A percentile compares a stretch with the other conserved stretches of the same genome.
phyloP scores from a whole-genome alignment of 1,284 basidiomycete genomes.

The Inonotus obliquus region DNA sequence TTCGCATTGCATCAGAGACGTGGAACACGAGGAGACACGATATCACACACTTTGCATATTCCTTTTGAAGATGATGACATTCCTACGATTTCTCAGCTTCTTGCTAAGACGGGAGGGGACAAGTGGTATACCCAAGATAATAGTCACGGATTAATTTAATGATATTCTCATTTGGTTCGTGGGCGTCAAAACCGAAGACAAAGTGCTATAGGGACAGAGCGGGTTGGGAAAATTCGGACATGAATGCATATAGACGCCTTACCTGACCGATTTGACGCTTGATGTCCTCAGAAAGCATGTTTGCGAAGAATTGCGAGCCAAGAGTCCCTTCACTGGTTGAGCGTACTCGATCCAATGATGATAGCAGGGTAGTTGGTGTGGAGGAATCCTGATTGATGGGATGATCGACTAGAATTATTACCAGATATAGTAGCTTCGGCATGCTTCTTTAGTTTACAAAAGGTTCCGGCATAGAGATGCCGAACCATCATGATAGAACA shows the following conservation, averaged over 20 bases:
- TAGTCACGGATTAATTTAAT: slow-evolving; percentile 55
- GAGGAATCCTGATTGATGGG: too few relatives aligned
- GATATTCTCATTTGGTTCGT: slow-evolving; percentile 47
- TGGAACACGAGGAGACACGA: background rate
- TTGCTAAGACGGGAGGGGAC: background rate
- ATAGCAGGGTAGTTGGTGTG: too few relatives aligned
- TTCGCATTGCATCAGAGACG: background rate
- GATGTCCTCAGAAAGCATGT: slow-evolving; percentile 27
- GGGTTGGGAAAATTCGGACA: background rate
- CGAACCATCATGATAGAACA: too few relatives aligned
- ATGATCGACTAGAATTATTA: too few relatives aligned
- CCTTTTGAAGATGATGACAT: slow-evolving; percentile 64
- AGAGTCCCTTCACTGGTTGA: background rate
- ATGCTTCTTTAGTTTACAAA: too few relatives aligned
- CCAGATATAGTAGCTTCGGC: too few relatives aligned
- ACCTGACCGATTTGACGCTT: slow-evolving; percentile 55
- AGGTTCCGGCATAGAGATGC: too few relatives aligned
- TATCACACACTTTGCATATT: slow-evolving; percentile 48
- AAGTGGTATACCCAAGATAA: slow-evolving; percentile 44
- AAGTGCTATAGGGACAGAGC: slow-evolving; percentile 48
- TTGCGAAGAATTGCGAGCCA: background rate
- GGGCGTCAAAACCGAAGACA: slow-evolving; percentile 62
- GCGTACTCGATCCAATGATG: too few relatives aligned
- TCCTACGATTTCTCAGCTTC: slow-evolving; percentile 24
- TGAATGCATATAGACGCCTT: slow-evolving; percentile 5